These are phyloP conservation scores for Penicillium dipodomyicola DNA, from an alignment of 495 filamentous ascomycete genomes.

Conservation along the genomic window DNA sequence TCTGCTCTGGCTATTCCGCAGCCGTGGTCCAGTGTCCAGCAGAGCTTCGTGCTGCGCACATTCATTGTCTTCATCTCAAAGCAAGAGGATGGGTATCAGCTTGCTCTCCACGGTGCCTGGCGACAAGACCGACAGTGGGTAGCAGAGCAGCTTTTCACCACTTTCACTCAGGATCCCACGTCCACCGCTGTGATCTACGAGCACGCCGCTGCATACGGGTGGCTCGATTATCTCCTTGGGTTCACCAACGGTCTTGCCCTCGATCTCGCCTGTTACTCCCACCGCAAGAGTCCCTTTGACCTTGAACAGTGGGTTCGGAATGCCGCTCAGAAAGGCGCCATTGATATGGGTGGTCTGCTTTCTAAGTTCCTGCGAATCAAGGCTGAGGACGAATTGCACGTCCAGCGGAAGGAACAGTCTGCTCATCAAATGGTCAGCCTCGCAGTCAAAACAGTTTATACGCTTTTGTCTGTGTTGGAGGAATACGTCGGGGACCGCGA, in stretches of 20 bases:
- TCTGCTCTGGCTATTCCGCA: conserved; percentile 69
- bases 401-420: conserved; percentile 61
- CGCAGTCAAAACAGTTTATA: conserved; percentile 78
- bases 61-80: conserved; percentile 61
- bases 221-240: conserved; percentile 76
- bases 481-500: conserved; percentile 58
- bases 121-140: conserved; percentile 83
- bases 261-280: conserved; percentile 85
- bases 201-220: conserved; percentile 69
- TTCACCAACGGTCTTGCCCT: conserved; percentile 78
- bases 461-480: conserved; percentile 74
- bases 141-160: conserved; percentile 69
- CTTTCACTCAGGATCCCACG: conserved; percentile 71
- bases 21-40: conserved; percentile 61
- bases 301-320: conserved; percentile 77
- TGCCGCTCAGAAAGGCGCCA: conserved; percentile 54
- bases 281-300: conserved; percentile 75
- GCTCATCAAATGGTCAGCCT: conserved; percentile 67
- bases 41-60: conserved; percentile 59
- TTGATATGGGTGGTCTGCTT: conserved; percentile 62
- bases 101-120: conserved; percentile 88
- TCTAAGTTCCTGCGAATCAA: conserved; percentile 77
- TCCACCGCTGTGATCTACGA: conserved; percentile 79
- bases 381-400: conserved; percentile 72
- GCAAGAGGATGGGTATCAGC: conserved; percentile 66